Evolutionary conservation across 345 rosid genomes (phyloP).

Genomic region (Salix suchowensis): DNA sequence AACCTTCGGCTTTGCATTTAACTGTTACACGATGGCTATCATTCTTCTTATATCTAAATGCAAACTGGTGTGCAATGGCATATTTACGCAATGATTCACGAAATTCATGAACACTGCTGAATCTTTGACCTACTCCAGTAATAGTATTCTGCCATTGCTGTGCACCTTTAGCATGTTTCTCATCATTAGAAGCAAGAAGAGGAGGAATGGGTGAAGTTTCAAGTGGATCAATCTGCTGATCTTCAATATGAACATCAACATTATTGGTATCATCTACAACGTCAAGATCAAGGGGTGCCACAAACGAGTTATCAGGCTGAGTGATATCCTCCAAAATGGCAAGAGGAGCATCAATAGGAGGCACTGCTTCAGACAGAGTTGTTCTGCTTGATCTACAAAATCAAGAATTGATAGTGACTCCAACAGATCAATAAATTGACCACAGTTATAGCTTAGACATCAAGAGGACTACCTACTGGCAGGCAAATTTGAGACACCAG

Average conservation of each 20-base stretch:
- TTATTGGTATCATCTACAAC: constrained; percentile 42
- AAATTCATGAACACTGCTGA: constrained; percentile 72
- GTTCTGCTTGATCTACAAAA: constrained; percentile 81
- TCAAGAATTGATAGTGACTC: constrained; percentile 13
- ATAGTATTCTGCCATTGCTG: constrained; percentile 91
- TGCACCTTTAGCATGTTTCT: constrained; percentile 64
- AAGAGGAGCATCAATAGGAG: constrained; percentile 35
- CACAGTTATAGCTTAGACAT: constrained; percentile 11
- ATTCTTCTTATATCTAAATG: constrained; percentile 85
- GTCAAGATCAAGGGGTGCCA: constrained; percentile 39
- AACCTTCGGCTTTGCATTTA: constrained; percentile 90
- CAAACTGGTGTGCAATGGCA: constrained; percentile 93
- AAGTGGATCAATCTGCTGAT: constrained; percentile 35
- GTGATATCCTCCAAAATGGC: constrained; percentile 44
- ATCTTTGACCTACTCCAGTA: constrained; percentile 90
- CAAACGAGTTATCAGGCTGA: constrained; percentile 33
- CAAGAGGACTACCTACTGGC: constrained; percentile 64
- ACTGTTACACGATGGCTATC: constrained; percentile 95
- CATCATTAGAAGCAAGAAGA: constrained; percentile 36
- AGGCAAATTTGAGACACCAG: constrained; percentile 70
- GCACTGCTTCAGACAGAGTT: constrained; percentile 67
- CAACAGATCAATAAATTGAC: background rate
- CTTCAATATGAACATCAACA: constrained; percentile 33
- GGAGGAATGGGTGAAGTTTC: constrained; percentile 55
- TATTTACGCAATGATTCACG: constrained; percentile 79